A percentile compares a stretch with the other conserved stretches of the same genome.
Conservation (phyloP, 371 early-diverging fungal species). For the Mortierella sp. region DNA sequence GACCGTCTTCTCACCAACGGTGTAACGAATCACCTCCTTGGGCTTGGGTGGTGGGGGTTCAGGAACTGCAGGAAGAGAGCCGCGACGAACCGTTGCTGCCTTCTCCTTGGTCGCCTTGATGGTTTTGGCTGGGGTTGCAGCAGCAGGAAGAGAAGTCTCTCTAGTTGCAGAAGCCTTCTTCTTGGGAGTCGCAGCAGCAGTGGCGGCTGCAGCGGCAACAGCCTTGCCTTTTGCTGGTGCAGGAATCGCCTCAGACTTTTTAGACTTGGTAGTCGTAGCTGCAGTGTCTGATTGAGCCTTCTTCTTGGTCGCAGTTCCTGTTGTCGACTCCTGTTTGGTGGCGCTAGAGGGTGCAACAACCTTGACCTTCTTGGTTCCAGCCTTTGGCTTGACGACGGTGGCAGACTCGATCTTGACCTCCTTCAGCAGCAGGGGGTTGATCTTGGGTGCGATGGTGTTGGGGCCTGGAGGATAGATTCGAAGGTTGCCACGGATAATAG, state of each 20-base stretch:
- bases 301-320: background rate
- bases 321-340: conserved; percentile 14
- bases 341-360: background rate
- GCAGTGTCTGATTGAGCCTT: background rate
- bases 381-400: conserved; percentile 16
- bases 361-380: conserved; percentile 23
- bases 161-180: conserved; percentile 6
- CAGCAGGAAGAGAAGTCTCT: background rate
- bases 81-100: conserved; percentile 19
- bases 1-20: conserved; percentile 49
- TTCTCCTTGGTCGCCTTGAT: conserved; percentile 29
- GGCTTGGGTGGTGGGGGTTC: conserved; percentile 41
- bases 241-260: background rate
- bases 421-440: conserved; percentile 15
- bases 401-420: background rate
- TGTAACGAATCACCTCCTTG: conserved; percentile 54
- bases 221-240: conserved; percentile 22
- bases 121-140: conserved; percentile 12
- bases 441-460: conserved; percentile 25
- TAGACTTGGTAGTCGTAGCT: conserved; percentile 10
- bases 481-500: conserved; percentile 52
- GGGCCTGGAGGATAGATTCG: conserved; percentile 56
- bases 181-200: background rate
- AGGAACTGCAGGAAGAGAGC: conserved; percentile 44
- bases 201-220: background rate